Evolutionary conservation across 768 basidiomycete species (phyloP).

Genomic region (Macrolepiota albuminosa): DNA sequence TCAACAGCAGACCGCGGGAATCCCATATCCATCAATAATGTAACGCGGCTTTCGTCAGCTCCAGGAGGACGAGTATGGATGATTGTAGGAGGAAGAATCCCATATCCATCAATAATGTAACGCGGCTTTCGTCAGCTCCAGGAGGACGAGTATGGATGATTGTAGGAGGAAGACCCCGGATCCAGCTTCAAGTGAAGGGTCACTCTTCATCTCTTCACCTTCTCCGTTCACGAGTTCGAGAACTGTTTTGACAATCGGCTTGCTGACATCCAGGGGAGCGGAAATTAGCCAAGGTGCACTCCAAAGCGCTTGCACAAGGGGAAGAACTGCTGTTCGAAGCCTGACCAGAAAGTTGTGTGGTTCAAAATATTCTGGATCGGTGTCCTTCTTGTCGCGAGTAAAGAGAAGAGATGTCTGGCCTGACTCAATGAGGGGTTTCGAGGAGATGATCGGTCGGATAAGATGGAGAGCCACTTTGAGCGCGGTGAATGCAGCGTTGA

Average conservation of each 20-base stretch:
- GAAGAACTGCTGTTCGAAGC: constrained; percentile 66
- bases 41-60: constrained; percentile 74
- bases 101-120: constrained; percentile 90
- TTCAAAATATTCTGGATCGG: constrained; percentile 77
- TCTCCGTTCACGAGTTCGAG: constrained; percentile 81
- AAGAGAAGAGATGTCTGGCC: constrained; percentile 71
- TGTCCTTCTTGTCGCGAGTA: constrained; percentile 75
- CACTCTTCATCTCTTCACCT: constrained; percentile 62
- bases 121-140: constrained; percentile 70
- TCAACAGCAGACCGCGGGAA: constrained; percentile 88
- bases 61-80: constrained; percentile 34
- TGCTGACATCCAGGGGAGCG: constrained; percentile 70
- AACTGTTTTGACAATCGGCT: constrained; percentile 70
- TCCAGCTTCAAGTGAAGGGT: constrained; percentile 28
- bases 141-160: constrained; percentile 29
- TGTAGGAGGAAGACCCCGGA: constrained; percentile 16
- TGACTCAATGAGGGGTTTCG: constrained; percentile 81
- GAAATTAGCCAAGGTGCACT: constrained; percentile 75
- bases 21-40: constrained; percentile 93
- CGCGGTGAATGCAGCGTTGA: constrained; percentile 74
- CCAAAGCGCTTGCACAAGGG: constrained; percentile 72
- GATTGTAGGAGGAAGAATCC: constrained; percentile 45
- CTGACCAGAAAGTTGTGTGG: constrained; percentile 84
- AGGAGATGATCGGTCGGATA: constrained; percentile 68
- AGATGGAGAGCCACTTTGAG: constrained; percentile 79